A percentile compares a stretch with the other conserved stretches of the same genome.
These are phyloP conservation scores for Nakazawaea anatomiae DNA, from an alignment of 805 yeast genomes.

Conservation along the genomic window DNA sequence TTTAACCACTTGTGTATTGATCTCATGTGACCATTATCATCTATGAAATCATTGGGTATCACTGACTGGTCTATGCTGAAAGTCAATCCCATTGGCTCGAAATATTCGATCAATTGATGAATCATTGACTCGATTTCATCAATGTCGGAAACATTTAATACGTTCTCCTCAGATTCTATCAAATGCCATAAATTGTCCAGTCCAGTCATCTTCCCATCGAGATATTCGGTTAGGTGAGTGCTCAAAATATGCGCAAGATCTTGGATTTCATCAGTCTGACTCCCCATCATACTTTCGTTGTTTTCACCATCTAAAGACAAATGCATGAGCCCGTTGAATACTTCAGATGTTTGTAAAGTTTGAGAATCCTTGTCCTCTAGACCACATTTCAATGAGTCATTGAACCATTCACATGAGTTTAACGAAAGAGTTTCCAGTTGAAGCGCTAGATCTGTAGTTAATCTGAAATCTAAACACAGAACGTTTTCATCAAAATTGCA, in stretches of 20 bases:
- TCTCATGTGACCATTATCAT: neutral
- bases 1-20: neutral
- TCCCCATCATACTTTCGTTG: neutral
- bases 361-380: no score
- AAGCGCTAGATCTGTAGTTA: neutral
- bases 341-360: no score
- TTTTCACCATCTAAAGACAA: neutral
- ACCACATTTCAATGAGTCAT: neutral
- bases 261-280: slow-evolving; percentile 18
- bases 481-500: neutral
- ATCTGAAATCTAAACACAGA: neutral
- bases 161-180: neutral
- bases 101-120: slow-evolving; percentile 22
- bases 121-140: slow-evolving; percentile 30
- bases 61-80: neutral
- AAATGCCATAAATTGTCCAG: slow-evolving; percentile 13
- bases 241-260: slow-evolving; percentile 20
- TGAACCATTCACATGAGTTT: neutral
- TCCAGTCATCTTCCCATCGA: slow-evolving; percentile 1
- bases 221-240: slow-evolving; percentile 6
- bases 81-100: neutral
- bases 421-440: neutral
- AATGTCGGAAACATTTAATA: slow-evolving; percentile 14
- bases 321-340: neutral
- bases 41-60: neutral